These are phyloP conservation scores for Spergularia bocconei DNA, from an alignment of 148 eudicot genomes.

Conservation along the genomic window DNA sequence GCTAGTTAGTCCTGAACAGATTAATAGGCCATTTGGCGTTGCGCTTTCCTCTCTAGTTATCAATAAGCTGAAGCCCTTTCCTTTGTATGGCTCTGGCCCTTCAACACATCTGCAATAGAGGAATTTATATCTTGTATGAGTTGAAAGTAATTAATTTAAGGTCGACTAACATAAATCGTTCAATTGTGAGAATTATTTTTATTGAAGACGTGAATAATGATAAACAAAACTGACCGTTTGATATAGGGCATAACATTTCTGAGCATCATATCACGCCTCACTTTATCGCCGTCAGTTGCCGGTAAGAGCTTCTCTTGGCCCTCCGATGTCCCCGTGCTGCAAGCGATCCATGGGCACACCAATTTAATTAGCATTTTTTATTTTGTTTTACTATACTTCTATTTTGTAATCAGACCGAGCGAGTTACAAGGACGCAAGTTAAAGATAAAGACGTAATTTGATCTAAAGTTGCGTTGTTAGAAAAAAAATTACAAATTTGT, in stretches of 20 bases:
- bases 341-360: too few species aligned
- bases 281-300: not conserved
- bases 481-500: too few species aligned
- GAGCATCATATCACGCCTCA: not conserved
- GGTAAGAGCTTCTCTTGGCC: constrained; percentile 5
- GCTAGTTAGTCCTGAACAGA: not conserved
- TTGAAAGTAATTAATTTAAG: too few species aligned
- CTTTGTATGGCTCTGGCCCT: not conserved
- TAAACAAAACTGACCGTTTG: not conserved
- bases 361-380: too few species aligned
- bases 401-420: too few species aligned
- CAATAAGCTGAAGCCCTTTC: not conserved
- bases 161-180: too few species aligned
- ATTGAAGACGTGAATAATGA: too few species aligned
- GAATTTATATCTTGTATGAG: not conserved
- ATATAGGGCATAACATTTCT: not conserved
- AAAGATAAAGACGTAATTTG: too few species aligned
- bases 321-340: constrained; percentile 1
- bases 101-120: not conserved
- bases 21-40: not conserved
- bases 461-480: too few species aligned
- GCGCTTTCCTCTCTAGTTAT: not conserved
- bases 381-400: too few species aligned
- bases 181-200: too few species aligned
- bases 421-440: too few species aligned